Base-by-base conservation (phyloP, 2,329 filamentous ascomycete species). In the Scytalidium sp. region DNA sequence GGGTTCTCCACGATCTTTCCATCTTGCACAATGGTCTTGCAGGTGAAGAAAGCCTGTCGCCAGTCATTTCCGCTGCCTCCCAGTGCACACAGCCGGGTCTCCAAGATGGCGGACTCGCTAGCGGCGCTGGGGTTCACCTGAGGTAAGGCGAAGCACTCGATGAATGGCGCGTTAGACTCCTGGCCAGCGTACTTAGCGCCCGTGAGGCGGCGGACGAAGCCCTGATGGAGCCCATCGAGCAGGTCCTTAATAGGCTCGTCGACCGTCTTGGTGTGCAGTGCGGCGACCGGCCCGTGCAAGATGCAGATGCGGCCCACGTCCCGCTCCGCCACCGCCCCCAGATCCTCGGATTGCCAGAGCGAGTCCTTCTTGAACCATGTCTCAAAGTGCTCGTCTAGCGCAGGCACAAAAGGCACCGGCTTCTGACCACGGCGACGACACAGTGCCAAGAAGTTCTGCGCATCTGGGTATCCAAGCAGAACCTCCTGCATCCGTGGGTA, bases 321-420 rank as follows among this genome's bases (percentile, higher is more conserved):
- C 70, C 97, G 92, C 59, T 80, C 92, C 52, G 96, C 90, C 51
- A 97, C 90, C 45, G 93, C 93, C 62, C 92, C 91, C 11, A 97
- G 78, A 64, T 97, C 92, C 71, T 97, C 93, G 1, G 92, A 96
- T 71, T 97, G 93, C 93, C 94, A 97, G 9, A 97, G 80, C 1
- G 93, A 97, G 67, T 97, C 93, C 77, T 97, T 97, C 84, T 97
- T 97, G 86, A 97, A 97, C 76, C 89, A 97, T 72, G 93, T 95
- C 68, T 97, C 93, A 59, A 97, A 97, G 66, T 91, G 95, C 55
- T 95, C 90, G 62, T 97, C 93, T 19, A 97, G 79, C 17, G 86
- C 79, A 4, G 94, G 93, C 22, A 97, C 90, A 66, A 97, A 97
- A 1, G 91, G 92, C 25, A 94, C 88, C 1, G 93, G 93, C 79